A percentile compares a stretch with the other conserved stretches of the same genome.
Conservation (phyloP, 805 yeast genomes). For the Suhomyces prunicola region DNA sequence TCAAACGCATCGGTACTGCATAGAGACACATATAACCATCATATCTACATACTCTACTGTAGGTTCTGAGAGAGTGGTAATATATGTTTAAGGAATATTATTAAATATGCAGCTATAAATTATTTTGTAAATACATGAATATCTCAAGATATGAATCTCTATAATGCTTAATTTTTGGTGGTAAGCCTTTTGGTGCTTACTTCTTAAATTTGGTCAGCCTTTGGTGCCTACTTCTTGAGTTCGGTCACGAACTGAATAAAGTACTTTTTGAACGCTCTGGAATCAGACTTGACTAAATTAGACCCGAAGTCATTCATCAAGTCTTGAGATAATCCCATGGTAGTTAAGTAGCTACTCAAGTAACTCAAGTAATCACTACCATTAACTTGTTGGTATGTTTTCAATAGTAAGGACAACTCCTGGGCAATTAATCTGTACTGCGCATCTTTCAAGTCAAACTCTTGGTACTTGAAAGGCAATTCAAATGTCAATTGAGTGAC, state of each 20-base stretch:
- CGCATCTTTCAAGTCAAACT: constrained; percentile 71
- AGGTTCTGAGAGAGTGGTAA: not conserved
- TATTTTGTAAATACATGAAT: not conserved
- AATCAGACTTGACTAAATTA: constrained; percentile 52
- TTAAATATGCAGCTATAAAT: not conserved
- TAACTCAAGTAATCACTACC: constrained; percentile 44
- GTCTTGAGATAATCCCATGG: constrained; percentile 54
- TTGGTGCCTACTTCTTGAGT: constrained; percentile 20
- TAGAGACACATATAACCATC: not conserved
- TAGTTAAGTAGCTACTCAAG: constrained; percentile 54
- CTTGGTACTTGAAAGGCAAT: constrained; percentile 69
- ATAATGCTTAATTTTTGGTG: not conserved
- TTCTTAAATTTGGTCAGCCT: constrained; percentile 25
- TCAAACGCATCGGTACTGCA: not conserved
- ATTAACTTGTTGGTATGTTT: constrained; percentile 48
- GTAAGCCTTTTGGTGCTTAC: not conserved
- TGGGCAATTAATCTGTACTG: constrained; percentile 69
- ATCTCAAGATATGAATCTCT: constrained; percentile 1
- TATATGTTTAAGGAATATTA: not conserved
- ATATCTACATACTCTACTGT: not conserved
- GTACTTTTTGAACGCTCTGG: constrained; percentile 68
- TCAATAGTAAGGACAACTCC: constrained; percentile 71
- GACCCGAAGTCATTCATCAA: constrained; percentile 60
- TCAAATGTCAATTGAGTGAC: constrained; percentile 69
- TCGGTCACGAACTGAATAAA: constrained; percentile 46